Base-by-base conservation (phyloP, 192 early-diverging fungal genomes). In the Backusella australiensis region DNA sequence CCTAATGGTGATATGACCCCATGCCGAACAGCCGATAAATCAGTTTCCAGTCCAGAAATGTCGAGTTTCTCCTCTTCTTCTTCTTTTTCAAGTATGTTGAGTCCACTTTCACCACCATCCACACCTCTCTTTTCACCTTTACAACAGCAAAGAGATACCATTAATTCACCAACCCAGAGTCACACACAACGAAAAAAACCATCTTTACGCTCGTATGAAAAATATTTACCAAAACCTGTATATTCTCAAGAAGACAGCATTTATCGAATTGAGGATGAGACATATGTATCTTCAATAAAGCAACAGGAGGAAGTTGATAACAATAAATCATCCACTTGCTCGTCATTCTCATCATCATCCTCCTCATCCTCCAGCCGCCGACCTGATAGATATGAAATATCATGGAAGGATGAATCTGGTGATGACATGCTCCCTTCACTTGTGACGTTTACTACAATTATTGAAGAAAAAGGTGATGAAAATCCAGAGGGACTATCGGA, bases 371-470 rank as follows among this genome's bases (percentile, higher is more conserved):
- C 56, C 23, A 59, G 56, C 14, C 23, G 56, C 11, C 21, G 21
- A 21, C 56, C 11, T 59, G 56, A 59, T 26, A 59, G 23, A 59
- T 81, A 81, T 56, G 34, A 71, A 26, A 81, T 81, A 7, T 77
- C 80, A 34, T 81, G 80, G 80, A 74, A 75, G 35, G 80, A 81
- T 32, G 67, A 76, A 41, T 63, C 69, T 41, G 80, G 80, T n/a
- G 73, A 81, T 39, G 80, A 81, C 46, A 59, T 81, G 29, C 49
- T 81, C 6, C 52, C 67, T n/a, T 74, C 80, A 35, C 53, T 81
- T 34, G 46, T 59, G 8, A 78, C 76, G 6, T 81, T 81, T 36
- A 73, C 75, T 4, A 71, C 66, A 23, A 81, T 81, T 14, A 78
- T 81, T 72, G 80, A 81, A 9, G 77, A 78, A 38, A 81, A 81